Percentiles rank a stretch among this genome's conserved stretches.
Evolutionary conservation across 78 protist species (phyloP).

Genomic region (Fonticula alba): DNA sequence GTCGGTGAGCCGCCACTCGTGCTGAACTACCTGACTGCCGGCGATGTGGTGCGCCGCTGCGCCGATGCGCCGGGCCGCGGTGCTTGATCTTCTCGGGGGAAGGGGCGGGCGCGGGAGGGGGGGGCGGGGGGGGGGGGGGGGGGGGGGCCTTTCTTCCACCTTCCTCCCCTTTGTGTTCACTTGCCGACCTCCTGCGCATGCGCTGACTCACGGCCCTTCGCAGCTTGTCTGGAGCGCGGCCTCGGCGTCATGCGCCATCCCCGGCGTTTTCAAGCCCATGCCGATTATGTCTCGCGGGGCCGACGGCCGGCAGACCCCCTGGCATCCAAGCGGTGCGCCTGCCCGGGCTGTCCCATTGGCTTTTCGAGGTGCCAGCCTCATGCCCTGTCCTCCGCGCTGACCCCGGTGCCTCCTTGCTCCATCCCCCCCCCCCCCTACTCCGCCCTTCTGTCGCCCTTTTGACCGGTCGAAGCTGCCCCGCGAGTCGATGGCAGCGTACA

Average conservation of each 20-base stretch:
- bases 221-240: no score
- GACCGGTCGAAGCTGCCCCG: no score
- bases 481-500: no score
- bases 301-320: no score
- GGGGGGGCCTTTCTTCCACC: no score
- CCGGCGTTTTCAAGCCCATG: constrained; percentile 6
- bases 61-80: not conserved
- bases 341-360: not conserved
- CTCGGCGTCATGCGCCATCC: constrained; percentile 21
- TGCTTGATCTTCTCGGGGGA: constrained; percentile 26
- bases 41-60: not conserved
- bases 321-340: no score
- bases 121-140: no score
- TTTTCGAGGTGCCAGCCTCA: constrained; percentile 6
- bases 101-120: constrained; percentile 8
- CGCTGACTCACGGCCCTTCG: no score
- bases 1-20: constrained; percentile 16
- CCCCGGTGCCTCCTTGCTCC: not conserved
- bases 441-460: no score
- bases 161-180: no score
- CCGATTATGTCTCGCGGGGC: not conserved
- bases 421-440: constrained; percentile 30
- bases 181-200: no score
- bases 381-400: constrained; percentile 1
- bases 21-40: constrained; percentile 39